phyloP scores from a whole-genome alignment of 768 basidiomycete species.

The Krasilnikovozyma curviuscula region DNA sequence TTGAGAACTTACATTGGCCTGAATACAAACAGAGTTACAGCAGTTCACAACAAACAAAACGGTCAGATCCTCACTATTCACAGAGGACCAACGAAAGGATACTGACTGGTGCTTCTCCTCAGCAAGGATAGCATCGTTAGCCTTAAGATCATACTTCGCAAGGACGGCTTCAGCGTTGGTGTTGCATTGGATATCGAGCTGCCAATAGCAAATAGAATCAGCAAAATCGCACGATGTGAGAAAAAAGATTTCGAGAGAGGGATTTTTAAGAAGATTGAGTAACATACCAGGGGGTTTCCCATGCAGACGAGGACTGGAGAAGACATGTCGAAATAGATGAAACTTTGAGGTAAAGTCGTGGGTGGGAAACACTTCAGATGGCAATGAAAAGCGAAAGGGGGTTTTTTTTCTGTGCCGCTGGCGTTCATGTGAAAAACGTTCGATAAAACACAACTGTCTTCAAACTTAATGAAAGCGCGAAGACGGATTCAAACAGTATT shows the following conservation, averaged over 20 bases:
- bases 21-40: too few relatives aligned
- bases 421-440: too few relatives aligned
- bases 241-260: background rate
- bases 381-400: too few relatives aligned
- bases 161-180: slow-evolving; percentile 58
- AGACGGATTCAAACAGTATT: too few relatives aligned
- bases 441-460: too few relatives aligned
- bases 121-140: slow-evolving; percentile 92
- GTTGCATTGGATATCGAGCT: slow-evolving; percentile 69
- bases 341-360: too few relatives aligned
- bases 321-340: too few relatives aligned
- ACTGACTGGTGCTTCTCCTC: slow-evolving; percentile 59
- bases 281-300: slow-evolving; percentile 72
- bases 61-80: too few relatives aligned
- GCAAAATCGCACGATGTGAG: background rate
- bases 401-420: too few relatives aligned
- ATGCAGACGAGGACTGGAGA: slow-evolving; percentile 55
- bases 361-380: too few relatives aligned
- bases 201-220: background rate
- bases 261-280: background rate
- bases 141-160: slow-evolving; percentile 71
- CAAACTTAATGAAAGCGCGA: too few relatives aligned
- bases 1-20: too few relatives aligned
- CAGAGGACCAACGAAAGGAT: background rate
- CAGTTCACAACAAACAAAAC: background rate